Percentiles rank a stretch among this genome's conserved stretches.
Conservation (phyloP, 1,139 yeast species). For the Hansenula lynferdii region DNA sequence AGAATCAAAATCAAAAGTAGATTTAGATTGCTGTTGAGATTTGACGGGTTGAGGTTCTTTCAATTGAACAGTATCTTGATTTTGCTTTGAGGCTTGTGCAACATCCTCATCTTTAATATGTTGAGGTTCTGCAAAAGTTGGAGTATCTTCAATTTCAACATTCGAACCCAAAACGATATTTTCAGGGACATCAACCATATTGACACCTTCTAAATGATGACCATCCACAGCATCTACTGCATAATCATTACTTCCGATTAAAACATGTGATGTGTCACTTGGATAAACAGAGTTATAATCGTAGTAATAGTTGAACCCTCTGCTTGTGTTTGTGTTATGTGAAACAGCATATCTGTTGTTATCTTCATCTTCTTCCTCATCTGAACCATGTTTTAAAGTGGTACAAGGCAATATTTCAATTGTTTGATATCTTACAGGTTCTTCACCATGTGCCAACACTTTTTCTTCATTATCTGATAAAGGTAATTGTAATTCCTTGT, state of each 20-base stretch:
- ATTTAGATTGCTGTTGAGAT: no score
- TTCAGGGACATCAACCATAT: slow-evolving; percentile 39
- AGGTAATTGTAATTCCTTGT: slow-evolving; percentile 1
- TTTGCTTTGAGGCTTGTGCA: background rate
- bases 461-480: background rate
- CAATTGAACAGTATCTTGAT: background rate
- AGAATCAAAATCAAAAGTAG: slow-evolving; percentile 29
- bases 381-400: slow-evolving; percentile 71
- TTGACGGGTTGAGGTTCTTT: background rate
- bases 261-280: slow-evolving; percentile 36
- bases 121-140: slow-evolving; percentile 4
- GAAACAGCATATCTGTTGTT: slow-evolving; percentile 56
- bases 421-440: slow-evolving; percentile 36
- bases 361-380: slow-evolving; percentile 51
- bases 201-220: slow-evolving; percentile 21
- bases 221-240: slow-evolving; percentile 19
- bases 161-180: slow-evolving; percentile 26
- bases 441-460: background rate
- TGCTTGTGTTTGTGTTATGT: slow-evolving; percentile 67
- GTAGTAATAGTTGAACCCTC: slow-evolving; percentile 82
- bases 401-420: slow-evolving; percentile 82
- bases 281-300: slow-evolving; percentile 84
- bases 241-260: slow-evolving; percentile 21
- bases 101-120: background rate
- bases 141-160: slow-evolving; percentile 12